Conservation (phyloP, 805 yeast species). For the Suhomyces sp. region DNA sequence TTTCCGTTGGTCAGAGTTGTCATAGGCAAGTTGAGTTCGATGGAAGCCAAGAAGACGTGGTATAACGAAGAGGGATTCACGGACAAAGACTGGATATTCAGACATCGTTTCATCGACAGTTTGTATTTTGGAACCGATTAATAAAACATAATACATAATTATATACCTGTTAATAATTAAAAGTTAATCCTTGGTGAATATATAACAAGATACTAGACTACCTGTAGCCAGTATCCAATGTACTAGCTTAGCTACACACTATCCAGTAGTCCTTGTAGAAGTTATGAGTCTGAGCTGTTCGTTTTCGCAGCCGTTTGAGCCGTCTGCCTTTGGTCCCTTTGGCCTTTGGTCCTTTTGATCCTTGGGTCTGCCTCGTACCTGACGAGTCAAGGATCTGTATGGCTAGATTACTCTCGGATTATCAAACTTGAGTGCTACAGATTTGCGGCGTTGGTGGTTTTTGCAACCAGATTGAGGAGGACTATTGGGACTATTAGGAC, state of each 20-base stretch:
- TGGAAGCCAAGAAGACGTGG: constrained; percentile 19
- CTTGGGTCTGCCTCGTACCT: background rate
- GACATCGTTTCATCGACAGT: constrained; percentile 68
- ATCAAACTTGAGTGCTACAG: constrained; percentile 47
- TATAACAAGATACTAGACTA: too few relatives aligned
- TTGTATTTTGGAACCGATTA: constrained; percentile 69
- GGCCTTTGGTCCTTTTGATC: too few relatives aligned
- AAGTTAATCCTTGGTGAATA: too few relatives aligned
- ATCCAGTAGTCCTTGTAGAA: too few relatives aligned
- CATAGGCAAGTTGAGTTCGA: constrained; percentile 59
- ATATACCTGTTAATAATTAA: too few relatives aligned
- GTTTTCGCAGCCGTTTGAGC: too few relatives aligned
- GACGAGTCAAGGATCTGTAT: too few relatives aligned
- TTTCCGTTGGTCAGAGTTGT: constrained; percentile 68
- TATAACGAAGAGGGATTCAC: constrained; percentile 39
- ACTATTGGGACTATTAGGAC: too few relatives aligned
- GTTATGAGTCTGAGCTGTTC: too few relatives aligned
- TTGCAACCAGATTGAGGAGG: constrained; percentile 2
- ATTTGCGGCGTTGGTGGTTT: constrained; percentile 43
- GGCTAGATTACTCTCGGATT: constrained; percentile 22
- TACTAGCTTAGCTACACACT: too few relatives aligned
- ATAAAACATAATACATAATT: background rate
- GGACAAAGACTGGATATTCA: constrained; percentile 57
- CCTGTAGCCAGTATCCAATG: too few relatives aligned
- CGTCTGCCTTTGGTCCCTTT: too few relatives aligned